Evolutionary conservation across 2,329 filamentous ascomycete species (phyloP), one percentile per base, ranked within the genome.

Genomic region (Fusarium mangiferae): DNA sequence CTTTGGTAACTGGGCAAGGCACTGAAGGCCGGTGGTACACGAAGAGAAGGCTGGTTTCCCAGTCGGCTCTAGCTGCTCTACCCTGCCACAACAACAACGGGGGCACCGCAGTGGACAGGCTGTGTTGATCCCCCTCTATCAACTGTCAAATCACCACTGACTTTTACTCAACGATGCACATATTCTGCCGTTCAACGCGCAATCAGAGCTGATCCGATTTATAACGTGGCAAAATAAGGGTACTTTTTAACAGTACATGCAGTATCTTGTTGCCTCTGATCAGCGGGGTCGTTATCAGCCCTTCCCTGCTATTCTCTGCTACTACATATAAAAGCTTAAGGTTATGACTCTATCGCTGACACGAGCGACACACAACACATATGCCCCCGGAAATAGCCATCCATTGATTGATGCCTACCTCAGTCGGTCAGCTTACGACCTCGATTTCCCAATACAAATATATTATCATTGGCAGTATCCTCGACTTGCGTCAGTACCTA

Each of bases 121-220:
- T 58, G 42, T 42, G 65, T 41, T 57, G 57, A 73, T 66, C 69
- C 64, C 62, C 60, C 48, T 73, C 70, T 41, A 58, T 59, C 51
- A 36, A n/a, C 61, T 57, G 45, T 55, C 60, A 52, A 66, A 66
- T 70, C 70, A 73, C 59, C 44, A 41, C 35, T 36, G 35, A 28
- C 28, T 48, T 38, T 28, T 24, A 36, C 54, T 48, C 24, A n/a
- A 55, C 35, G 12, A 45, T 51, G 44, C 26, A 44, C 28, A 26
- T n/a, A 22, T 35, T 45, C 33, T 38, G 10, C 33, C 26, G 38
- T 62, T 44, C 28, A 36, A 48, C 51, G 44, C 45, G 24, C 46
- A 46, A 59, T 33, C 48, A 56, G 44, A 36, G 20, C 20, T 35
- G 41, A 28, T 39, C 59, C 45, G 17, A 28, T 55, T 24, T 39